Evolutionary conservation across 2,329 filamentous ascomycete species (phyloP).

Genomic region (Penicillium sp.): DNA sequence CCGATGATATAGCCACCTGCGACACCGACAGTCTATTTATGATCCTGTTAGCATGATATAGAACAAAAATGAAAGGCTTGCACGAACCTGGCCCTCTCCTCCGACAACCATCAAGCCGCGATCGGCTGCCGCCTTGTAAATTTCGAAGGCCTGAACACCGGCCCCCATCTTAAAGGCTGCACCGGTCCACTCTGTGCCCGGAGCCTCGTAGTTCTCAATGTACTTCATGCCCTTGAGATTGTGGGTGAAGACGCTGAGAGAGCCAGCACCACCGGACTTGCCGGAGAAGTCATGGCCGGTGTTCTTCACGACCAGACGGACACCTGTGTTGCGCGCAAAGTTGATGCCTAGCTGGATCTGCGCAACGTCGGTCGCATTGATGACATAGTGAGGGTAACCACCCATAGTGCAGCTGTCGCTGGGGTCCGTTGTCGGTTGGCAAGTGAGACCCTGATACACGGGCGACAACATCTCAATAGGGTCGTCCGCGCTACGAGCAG

Average conservation of each 20-base stretch:
- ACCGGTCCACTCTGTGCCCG: constrained; percentile 50
- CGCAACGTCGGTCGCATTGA: constrained; percentile 40
- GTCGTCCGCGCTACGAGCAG: constrained; percentile 26
- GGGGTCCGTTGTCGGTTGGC: constrained; percentile 31
- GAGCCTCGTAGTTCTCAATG: constrained; percentile 44
- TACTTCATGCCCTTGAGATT: constrained; percentile 50
- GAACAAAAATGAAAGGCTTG: constrained; percentile 22
- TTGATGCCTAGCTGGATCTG: constrained; percentile 43
- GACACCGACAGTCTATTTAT: constrained; percentile 57
- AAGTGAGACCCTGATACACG: constrained; percentile 32
- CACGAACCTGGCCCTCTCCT: constrained; percentile 43
- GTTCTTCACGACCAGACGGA: constrained; percentile 49
- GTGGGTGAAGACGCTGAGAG: constrained; percentile 57
- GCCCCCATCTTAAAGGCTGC: constrained; percentile 59
- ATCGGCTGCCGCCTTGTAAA: constrained; percentile 52
- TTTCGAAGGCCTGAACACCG: constrained; percentile 57
- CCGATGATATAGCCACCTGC: constrained; percentile 66
- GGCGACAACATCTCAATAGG: constrained; percentile 28
- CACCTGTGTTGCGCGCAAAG: constrained; percentile 32
- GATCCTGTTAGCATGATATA: background rate
- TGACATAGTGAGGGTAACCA: constrained; percentile 40
- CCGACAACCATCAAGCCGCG: constrained; percentile 57
- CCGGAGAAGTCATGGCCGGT: constrained; percentile 56
- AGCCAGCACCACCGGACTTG: constrained; percentile 53
- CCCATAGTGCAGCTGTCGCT: constrained; percentile 35